Evolutionary conservation across 495 filamentous ascomycete species (phyloP).

Genomic region (Penicillium ochrochloron): DNA sequence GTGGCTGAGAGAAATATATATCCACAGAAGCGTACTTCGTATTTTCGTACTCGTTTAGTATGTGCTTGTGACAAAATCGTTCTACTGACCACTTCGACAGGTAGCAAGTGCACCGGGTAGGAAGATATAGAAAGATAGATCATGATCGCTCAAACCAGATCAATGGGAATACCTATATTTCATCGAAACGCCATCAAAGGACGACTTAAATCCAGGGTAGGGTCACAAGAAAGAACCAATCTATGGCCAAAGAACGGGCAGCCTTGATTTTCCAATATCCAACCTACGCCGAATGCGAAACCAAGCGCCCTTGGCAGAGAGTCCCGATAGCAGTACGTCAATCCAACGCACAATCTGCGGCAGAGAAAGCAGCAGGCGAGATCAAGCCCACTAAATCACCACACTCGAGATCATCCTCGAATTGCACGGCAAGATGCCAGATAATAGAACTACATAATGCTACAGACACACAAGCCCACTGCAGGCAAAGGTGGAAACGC

Average conservation of each 20-base stretch:
- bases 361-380: background rate
- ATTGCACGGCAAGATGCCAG: conserved; percentile 1
- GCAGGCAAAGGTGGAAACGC: background rate
- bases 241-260: background rate
- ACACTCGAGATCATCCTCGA: conserved; percentile 17
- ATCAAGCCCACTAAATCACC: conserved; percentile 10
- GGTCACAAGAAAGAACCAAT: background rate
- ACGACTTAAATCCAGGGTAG: conserved; percentile 1
- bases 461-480: conserved; percentile 14
- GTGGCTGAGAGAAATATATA: conserved; percentile 13
- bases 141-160: background rate
- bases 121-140: background rate
- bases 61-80: background rate
- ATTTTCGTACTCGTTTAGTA: background rate
- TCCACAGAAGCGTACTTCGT: background rate
- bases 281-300: conserved; percentile 17
- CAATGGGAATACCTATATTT: conserved; percentile 3
- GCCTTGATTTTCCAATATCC: conserved; percentile 13
- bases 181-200: conserved; percentile 2
- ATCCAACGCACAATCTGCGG: background rate
- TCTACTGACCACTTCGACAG: background rate
- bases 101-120: background rate
- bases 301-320: conserved; percentile 1
- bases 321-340: background rate
- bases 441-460: conserved; percentile 18